A percentile compares a stretch with the other conserved stretches of the same genome.
Conservation (phyloP, 2,329 filamentous ascomycete species). For the Geosmithia flava region DNA sequence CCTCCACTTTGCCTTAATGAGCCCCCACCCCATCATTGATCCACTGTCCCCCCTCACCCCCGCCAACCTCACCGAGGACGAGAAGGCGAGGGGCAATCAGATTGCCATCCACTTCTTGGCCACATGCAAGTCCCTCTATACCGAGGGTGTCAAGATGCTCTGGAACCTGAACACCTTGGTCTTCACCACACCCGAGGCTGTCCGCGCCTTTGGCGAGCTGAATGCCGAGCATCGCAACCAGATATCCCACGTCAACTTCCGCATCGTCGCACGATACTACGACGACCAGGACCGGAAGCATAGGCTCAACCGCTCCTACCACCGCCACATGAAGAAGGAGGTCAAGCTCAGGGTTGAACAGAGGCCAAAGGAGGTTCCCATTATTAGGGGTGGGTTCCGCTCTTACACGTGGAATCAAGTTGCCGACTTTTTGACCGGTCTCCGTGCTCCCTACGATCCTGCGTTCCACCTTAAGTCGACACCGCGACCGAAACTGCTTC, state of each 20-base stretch:
- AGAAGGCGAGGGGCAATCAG: slow-evolving; percentile 30
- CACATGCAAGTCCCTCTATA: slow-evolving; percentile 34
- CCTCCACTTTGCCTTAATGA: slow-evolving; percentile 36
- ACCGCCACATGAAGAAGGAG: slow-evolving; percentile 26
- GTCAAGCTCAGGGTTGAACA: slow-evolving; percentile 27
- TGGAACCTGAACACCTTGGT: slow-evolving; percentile 40
- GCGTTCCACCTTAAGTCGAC: slow-evolving; percentile 17
- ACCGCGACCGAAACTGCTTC: slow-evolving; percentile 29
- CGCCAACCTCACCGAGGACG: slow-evolving; percentile 29
- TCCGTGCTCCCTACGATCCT: slow-evolving; percentile 38
- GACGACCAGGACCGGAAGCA: slow-evolving; percentile 34
- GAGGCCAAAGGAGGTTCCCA: slow-evolving; percentile 29
- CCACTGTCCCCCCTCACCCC: slow-evolving; percentile 31
- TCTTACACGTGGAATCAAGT: slow-evolving; percentile 43
- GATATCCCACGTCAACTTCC: slow-evolving; percentile 34
- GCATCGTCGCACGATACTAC: slow-evolving; percentile 42
- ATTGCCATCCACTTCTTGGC: slow-evolving; percentile 40
- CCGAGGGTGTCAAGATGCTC: slow-evolving; percentile 35
- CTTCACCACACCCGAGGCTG: slow-evolving; percentile 38
- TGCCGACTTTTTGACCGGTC: slow-evolving; percentile 35
- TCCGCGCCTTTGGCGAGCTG: slow-evolving; percentile 36
- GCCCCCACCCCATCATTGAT: slow-evolving; percentile 37
- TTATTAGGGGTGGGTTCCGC: slow-evolving; percentile 38
- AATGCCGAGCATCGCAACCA: slow-evolving; percentile 25
- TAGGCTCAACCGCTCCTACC: slow-evolving; percentile 27